These are phyloP conservation scores for Paecilomyces variotii DNA, from an alignment of 2,329 filamentous ascomycete genomes.

Conservation along the genomic window DNA sequence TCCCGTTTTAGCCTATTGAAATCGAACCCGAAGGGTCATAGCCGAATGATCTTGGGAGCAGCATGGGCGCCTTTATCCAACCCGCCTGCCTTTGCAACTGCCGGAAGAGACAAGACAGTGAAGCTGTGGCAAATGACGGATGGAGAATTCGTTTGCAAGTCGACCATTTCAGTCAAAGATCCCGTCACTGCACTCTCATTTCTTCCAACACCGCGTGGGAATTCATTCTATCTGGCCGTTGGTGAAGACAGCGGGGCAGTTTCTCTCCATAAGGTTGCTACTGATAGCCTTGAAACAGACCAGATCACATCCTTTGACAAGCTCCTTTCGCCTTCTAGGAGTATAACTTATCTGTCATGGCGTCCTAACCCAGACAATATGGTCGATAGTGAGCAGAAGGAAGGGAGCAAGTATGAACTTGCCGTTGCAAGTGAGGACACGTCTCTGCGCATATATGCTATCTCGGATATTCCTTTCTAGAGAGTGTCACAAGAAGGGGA, in stretches of 20 bases:
- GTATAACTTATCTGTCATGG: conserved; percentile 63
- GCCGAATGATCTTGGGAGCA: conserved; percentile 83
- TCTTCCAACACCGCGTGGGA: conserved; percentile 27
- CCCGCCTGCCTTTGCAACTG: conserved; percentile 64
- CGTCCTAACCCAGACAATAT: conserved; percentile 37
- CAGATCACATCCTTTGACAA: conserved; percentile 24
- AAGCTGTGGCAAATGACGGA: conserved; percentile 55
- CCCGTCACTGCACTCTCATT: conserved; percentile 69
- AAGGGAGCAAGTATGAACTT: conserved; percentile 21
- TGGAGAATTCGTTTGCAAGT: conserved; percentile 43
- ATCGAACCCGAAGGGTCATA: conserved; percentile 74
- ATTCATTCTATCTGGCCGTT: conserved; percentile 32
- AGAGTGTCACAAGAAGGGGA: conserved; percentile 2
- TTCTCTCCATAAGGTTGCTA: conserved; percentile 32
- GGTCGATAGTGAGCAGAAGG: conserved; percentile 1
- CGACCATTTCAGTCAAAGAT: conserved; percentile 47
- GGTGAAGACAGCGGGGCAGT: conserved; percentile 42
- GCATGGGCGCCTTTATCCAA: conserved; percentile 61
- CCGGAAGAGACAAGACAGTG: conserved; percentile 79
- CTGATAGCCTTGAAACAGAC: conserved; percentile 21
- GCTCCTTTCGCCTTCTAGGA: conserved; percentile 50
- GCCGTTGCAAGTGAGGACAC: conserved; percentile 41
- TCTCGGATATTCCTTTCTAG: conserved; percentile 23
- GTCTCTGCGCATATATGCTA: conserved; percentile 33
- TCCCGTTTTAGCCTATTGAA: conserved; percentile 51